Conservation (phyloP, 2,329 filamentous ascomycete species). For the Simplicillium aogashimaense region DNA sequence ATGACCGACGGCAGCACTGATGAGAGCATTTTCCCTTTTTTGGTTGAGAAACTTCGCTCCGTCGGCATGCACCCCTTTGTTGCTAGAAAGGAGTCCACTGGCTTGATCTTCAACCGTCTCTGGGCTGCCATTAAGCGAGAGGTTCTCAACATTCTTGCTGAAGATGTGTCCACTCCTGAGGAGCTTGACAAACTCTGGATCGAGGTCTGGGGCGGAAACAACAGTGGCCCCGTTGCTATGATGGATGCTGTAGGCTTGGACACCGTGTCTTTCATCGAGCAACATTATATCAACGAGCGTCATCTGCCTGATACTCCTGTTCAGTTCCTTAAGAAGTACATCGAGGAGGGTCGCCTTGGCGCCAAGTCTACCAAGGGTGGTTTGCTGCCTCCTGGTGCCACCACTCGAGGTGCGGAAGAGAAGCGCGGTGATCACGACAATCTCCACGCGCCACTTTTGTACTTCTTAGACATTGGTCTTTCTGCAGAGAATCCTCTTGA, state of each 20-base stretch:
- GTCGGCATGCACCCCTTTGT: slow-evolving; percentile 28
- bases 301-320: slow-evolving; percentile 29
- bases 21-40: slow-evolving; percentile 30
- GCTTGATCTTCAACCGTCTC: slow-evolving; percentile 44
- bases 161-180: slow-evolving; percentile 36
- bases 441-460: slow-evolving; percentile 9
- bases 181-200: slow-evolving; percentile 38
- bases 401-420: slow-evolving; percentile 3
- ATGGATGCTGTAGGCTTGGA: slow-evolving; percentile 43
- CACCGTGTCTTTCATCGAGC: slow-evolving; percentile 41
- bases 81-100: slow-evolving; percentile 37
- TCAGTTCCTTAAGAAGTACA: slow-evolving; percentile 33
- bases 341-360: slow-evolving; percentile 36
- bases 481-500: slow-evolving; percentile 3
- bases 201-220: slow-evolving; percentile 18
- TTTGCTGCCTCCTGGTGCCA: slow-evolving; percentile 19
- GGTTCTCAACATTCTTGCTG: slow-evolving; percentile 33
- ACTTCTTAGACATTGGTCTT: slow-evolving; percentile 19
- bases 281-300: slow-evolving; percentile 40
- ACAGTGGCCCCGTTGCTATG: slow-evolving; percentile 11
- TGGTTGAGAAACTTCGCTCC: slow-evolving; percentile 27
- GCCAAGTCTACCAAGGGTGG: slow-evolving; percentile 30
- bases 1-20: slow-evolving; percentile 40
- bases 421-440: slow-evolving; percentile 1
- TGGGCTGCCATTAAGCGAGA: slow-evolving; percentile 49